phyloP scores from a whole-genome alignment of 2,329 filamentous ascomycete species.

The Monosporascus cannonballus region DNA sequence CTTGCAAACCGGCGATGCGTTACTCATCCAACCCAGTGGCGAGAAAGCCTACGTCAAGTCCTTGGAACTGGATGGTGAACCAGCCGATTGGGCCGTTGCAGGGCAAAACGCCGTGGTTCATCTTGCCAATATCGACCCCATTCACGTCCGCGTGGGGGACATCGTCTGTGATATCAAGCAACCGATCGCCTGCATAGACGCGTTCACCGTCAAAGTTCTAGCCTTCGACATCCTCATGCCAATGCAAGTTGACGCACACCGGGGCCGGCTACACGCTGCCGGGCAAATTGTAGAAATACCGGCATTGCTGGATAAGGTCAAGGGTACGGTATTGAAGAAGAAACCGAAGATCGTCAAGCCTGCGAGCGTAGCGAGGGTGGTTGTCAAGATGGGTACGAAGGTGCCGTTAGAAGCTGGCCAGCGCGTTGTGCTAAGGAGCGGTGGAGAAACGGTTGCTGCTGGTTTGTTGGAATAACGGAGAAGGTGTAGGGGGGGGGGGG shows the following conservation, averaged over 20 bases:
- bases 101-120: conserved; percentile 86
- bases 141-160: conserved; percentile 77
- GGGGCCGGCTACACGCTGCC: conserved; percentile 73
- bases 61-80: conserved; percentile 67
- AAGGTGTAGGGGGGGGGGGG: background rate
- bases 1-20: conserved; percentile 74
- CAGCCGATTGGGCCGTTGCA: conserved; percentile 83
- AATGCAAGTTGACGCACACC: conserved; percentile 82
- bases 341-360: conserved; percentile 80
- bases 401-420: conserved; percentile 76
- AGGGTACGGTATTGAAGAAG: conserved; percentile 71
- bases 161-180: conserved; percentile 68
- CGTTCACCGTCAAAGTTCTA: conserved; percentile 76
- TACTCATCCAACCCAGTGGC: conserved; percentile 74
- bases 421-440: conserved; percentile 72
- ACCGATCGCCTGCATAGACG: conserved; percentile 65
- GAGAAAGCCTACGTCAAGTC: conserved; percentile 78
- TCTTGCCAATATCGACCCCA: conserved; percentile 75
- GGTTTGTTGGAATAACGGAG: conserved; percentile 67
- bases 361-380: conserved; percentile 68
- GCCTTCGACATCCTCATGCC: conserved; percentile 88
- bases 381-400: conserved; percentile 65
- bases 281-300: conserved; percentile 68
- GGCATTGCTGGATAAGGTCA: conserved; percentile 72
- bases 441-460: conserved; percentile 80